These are phyloP conservation scores for Beauveria brongniartii DNA, from an alignment of 2,329 filamentous ascomycete species.

Conservation along the genomic window DNA sequence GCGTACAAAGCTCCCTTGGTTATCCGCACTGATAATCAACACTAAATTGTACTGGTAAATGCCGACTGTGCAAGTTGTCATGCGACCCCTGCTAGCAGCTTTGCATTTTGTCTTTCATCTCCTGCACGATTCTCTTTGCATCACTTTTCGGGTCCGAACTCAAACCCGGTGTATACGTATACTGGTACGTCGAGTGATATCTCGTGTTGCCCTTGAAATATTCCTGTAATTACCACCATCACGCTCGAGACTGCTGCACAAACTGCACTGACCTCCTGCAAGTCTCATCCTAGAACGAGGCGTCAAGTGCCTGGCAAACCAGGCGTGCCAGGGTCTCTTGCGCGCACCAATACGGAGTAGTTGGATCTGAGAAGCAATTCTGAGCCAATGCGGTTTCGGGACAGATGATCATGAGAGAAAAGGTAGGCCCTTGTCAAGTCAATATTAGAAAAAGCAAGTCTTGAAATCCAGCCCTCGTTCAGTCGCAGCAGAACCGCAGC, in stretches of 20 bases:
- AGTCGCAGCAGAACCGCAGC: conserved; percentile 4
- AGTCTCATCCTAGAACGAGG: conserved; percentile 3
- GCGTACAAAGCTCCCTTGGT: neutral
- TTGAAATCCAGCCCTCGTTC: neutral
- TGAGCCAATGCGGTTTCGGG: no score
- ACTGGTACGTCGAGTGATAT: neutral
- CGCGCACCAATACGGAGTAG: neutral
- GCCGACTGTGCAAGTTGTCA: neutral
- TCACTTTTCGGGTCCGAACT: neutral
- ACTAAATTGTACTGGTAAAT: neutral
- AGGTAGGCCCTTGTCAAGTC: neutral
- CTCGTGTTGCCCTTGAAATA: neutral
- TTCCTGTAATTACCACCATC: conserved; percentile 8
- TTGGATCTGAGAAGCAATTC: no score
- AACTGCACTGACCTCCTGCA: conserved; percentile 4
- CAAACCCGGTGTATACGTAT: neutral
- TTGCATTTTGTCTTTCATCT: neutral
- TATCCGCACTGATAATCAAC: no score
- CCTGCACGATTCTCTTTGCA: neutral
- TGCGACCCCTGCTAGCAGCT: neutral
- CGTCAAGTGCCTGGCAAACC: neutral
- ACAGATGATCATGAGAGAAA: no score
- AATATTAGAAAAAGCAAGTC: neutral
- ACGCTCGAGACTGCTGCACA: neutral
- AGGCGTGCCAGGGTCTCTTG: neutral